Base-by-base conservation (phyloP, 2,329 filamentous ascomycete species). In the Epicoccum sorghinum region DNA sequence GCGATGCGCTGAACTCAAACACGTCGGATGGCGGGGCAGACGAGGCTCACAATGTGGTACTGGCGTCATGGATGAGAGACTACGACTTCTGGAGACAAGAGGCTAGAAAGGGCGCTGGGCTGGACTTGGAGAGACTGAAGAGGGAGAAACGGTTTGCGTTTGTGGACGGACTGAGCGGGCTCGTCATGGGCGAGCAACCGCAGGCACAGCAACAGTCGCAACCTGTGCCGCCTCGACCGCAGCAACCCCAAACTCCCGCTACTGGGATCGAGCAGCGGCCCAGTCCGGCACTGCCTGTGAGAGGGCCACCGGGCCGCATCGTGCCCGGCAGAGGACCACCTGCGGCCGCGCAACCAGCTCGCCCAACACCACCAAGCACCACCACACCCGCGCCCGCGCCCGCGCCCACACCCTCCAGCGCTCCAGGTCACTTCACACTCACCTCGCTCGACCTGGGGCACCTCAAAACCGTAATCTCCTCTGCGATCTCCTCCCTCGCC, bases 11-110 rank as follows among this genome's bases (percentile, higher is more conserved):
- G 32, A 64, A 54, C 52, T 58, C 48, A 24, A 30, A 24, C 6
- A 47, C 40, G 6, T 58, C 69, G 27, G 67, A 76, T 65, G 68
- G 61, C 3, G 66, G 68, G 59, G 62, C 48, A 29, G 61, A 65
- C 13, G 59, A 60, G 38, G 64, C 58, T 5, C 61, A 62, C 8
- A 73, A 71, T 14, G 75, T 97, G 0, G 80, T 96, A 3, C 79
- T 97, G 3, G 86, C 95, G 53, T 96, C 90, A 77, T 96, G 95
- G 75, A 78, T 96, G 75, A 83, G 90, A 56, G 89, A 93, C 65
- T 84, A 83, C 59, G 78, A 83, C 1, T 96, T 96, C 70, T 97
- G 92, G 91, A 86, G 80, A 58, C 84, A 87, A 3, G 88, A 90
- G 44, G 83, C 82, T 2, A 82, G 85, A 47, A 87, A 87, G 73